Evolutionary conservation across 2,329 filamentous ascomycete genomes (phyloP).

Genomic region (Stagonosporopsis tanaceti): DNA sequence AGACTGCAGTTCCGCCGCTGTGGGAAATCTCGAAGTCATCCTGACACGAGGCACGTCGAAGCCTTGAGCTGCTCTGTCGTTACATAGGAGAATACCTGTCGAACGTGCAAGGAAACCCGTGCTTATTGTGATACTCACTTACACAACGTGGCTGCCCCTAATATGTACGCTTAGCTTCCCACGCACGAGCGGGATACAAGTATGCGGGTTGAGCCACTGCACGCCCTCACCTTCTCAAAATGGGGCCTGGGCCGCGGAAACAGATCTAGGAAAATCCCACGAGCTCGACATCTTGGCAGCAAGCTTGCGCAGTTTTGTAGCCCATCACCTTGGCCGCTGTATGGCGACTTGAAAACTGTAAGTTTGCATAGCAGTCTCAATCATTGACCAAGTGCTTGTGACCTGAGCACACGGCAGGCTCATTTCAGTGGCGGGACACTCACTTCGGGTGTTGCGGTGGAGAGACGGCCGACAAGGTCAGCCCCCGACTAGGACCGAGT

Average conservation of each 20-base stretch:
- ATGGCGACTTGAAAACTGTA: neutral
- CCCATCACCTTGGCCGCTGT: neutral
- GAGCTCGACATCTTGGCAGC: neutral
- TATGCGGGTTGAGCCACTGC: slow-evolving; percentile 15
- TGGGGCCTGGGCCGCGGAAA: slow-evolving; percentile 12
- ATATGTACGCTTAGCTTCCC: slow-evolving; percentile 2
- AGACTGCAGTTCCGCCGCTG: slow-evolving; percentile 31
- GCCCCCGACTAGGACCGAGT: slow-evolving; percentile 1
- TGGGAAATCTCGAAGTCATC: slow-evolving; percentile 40
- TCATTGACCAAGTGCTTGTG: neutral
- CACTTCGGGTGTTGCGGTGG: neutral
- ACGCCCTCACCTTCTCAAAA: slow-evolving; percentile 18
- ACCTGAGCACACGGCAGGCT: neutral
- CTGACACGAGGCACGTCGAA: slow-evolving; percentile 11
- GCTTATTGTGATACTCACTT: neutral
- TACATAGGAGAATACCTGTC: slow-evolving; percentile 11
- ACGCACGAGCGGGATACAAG: slow-evolving; percentile 9
- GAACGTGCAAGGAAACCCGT: slow-evolving; percentile 6
- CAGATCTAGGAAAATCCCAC: neutral
- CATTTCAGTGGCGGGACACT: slow-evolving; percentile 1
- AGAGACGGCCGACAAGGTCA: neutral
- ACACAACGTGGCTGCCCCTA: slow-evolving; percentile 6
- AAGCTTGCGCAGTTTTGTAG: neutral
- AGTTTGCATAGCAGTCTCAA: neutral
- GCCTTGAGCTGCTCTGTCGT: slow-evolving; percentile 3